Evolutionary conservation across 169 alveolate genomes (phyloP).

Genomic region (Fabrea salina): DNA sequence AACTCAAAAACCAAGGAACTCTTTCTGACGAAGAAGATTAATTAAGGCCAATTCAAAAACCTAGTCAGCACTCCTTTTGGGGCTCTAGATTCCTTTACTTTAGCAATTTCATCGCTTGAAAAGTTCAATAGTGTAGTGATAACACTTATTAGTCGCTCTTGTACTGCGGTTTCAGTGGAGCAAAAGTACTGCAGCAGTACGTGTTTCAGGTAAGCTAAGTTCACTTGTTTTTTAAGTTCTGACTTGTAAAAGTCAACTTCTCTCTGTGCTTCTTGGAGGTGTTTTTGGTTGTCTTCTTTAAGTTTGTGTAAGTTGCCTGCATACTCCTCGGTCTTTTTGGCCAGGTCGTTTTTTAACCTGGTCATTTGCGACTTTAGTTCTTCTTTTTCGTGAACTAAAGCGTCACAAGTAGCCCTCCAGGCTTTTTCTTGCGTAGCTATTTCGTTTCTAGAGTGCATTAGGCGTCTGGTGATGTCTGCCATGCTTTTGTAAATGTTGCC

Average conservation of each 20-base stretch:
- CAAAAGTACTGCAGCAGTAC: conserved; percentile 10
- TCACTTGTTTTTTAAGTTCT: neutral
- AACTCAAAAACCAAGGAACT: too few species aligned
- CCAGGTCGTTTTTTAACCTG: neutral
- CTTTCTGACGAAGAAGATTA: too few species aligned
- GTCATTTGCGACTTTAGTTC: neutral
- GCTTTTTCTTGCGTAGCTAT: conserved; percentile 10
- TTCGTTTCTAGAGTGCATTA: conserved; percentile 4
- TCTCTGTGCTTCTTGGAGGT: neutral
- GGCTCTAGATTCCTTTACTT: neutral
- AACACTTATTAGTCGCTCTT: conserved; percentile 12
- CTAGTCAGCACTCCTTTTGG: neutral
- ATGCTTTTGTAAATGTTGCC: neutral
- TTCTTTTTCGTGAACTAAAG: conserved; percentile 14
- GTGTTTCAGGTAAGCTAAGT: neutral
- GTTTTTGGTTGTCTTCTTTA: neutral
- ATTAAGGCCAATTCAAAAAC: neutral
- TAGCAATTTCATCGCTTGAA: neutral
- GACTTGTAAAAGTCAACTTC: neutral
- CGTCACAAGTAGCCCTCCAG: conserved; percentile 21
- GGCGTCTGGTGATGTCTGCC: neutral
- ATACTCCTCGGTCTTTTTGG: neutral
- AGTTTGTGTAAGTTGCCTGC: neutral
- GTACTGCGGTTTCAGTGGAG: neutral
- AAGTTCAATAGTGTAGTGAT: neutral